Percentiles rank a stretch among this genome's conserved stretches.
These are phyloP conservation scores for Diutina catenulata DNA, from an alignment of 1,139 yeast genomes.

Conservation along the genomic window DNA sequence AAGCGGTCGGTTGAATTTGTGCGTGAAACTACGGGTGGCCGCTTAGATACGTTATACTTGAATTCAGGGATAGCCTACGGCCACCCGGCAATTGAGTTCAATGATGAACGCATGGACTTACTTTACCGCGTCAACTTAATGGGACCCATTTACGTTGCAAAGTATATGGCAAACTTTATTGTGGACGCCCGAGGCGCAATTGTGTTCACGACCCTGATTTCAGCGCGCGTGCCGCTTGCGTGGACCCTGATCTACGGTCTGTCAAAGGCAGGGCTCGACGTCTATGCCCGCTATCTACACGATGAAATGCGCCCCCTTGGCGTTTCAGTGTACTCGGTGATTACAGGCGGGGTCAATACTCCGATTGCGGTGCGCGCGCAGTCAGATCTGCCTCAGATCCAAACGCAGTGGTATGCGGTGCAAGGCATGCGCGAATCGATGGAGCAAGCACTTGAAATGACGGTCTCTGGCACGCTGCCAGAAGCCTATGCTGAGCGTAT, in stretches of 20 bases:
- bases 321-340: neutral
- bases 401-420: neutral
- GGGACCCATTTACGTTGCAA: neutral
- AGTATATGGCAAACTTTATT: neutral
- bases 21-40: conserved; percentile 8
- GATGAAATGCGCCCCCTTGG: conserved; percentile 1
- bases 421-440: neutral
- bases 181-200: neutral
- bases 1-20: conserved; percentile 15
- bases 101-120: conserved; percentile 14
- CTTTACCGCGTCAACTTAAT: conserved; percentile 12
- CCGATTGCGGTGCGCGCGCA: conserved; percentile 12
- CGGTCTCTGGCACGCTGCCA: neutral
- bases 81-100: conserved; percentile 24
- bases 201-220: conserved; percentile 1
- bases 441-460: neutral
- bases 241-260: conserved; percentile 1
- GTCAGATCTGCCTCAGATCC: neutral
- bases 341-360: neutral
- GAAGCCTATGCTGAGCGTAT: neutral
- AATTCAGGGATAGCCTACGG: conserved; percentile 10
- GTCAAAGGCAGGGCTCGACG: conserved; percentile 1
- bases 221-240: neutral
- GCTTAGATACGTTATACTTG: conserved; percentile 8
- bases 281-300: neutral